These are phyloP conservation scores for Penicillium sp. DNA, from an alignment of 2,329 filamentous ascomycete genomes.

Conservation along the genomic window DNA sequence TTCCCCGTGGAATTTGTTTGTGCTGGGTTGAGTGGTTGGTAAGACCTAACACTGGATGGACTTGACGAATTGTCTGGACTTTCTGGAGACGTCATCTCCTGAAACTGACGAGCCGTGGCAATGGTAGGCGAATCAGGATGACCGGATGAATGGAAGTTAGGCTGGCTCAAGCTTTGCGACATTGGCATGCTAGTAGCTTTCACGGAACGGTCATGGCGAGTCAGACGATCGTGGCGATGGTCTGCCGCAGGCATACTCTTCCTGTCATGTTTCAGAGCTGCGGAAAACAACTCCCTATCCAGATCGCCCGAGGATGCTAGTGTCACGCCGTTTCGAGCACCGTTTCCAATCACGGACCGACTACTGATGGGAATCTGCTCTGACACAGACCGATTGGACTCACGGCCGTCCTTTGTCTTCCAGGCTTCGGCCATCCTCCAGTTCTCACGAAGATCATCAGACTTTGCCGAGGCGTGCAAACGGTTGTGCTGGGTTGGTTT, in stretches of 20 bases:
- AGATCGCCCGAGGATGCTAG: conserved; percentile 15
- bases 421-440: conserved; percentile 20
- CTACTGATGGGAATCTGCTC: background rate
- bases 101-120: conserved; percentile 6
- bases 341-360: background rate
- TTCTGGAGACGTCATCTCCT: conserved; percentile 1
- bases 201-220: background rate
- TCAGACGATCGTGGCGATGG: background rate
- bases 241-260: conserved; percentile 5
- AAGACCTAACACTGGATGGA: background rate
- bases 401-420: conserved; percentile 12
- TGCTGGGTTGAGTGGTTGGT: background rate
- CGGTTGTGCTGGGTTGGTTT: conserved; percentile 6
- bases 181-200: background rate
- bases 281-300: conserved; percentile 26
- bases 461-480: conserved; percentile 17
- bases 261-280: conserved; percentile 22
- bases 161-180: conserved; percentile 1
- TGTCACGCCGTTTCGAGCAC: background rate
- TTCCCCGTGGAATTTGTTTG: background rate
- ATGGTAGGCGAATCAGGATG: background rate
- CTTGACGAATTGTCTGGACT: background rate
- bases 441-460: conserved; percentile 20
- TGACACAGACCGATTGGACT: background rate
- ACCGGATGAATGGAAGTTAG: background rate